Base-by-base conservation (phyloP, 2,329 filamentous ascomycete genomes). In the Proliferodiscus dingleyae region DNA sequence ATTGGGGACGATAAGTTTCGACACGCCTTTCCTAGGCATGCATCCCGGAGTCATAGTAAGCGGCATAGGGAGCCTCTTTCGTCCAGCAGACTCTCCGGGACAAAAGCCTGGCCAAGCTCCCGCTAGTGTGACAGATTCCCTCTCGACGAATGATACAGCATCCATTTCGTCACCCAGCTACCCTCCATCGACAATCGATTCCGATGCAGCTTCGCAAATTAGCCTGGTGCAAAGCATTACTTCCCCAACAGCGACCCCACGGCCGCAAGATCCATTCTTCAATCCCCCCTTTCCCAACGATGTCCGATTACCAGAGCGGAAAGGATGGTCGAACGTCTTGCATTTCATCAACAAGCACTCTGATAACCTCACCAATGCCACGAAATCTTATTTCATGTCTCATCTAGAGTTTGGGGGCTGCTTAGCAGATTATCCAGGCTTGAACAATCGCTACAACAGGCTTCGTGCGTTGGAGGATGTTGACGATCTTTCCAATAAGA, bases 1-100 rank as follows among this genome's bases (percentile, higher is more conserved):
- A 32, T 66, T 95, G 23, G 90, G 90, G 0, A 83, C 83, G 4
- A 72, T 96, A 45, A 87, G 86, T 45, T 83, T 95, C 39, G 90
- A 96, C 65, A 85, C 87, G 0, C 90, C 90, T 0, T 89, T 94
- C 47, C 71, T 95, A 5, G 90, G 90, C 3, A 84, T 96, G 62
- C 89, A 96, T 65, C 89, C 89, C 1, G 87, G 90, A 5, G 85
- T 96, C 33, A 78, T 95, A 33, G 77, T 82, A n/a, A 86, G 86
- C 29, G 88, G 89, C 2, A 77, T 95, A 43, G 78, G 82, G 2
- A 91, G 87, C 60, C 73, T 95, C 9, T 93, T 95, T 64, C 71
- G 69, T 28, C 67, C 74, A 21, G 65, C 65, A 41, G 67, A 70
- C 37, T 60, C 61, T 38, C 60, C 62, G 3, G 42, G 48, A 10